These are phyloP conservation scores for Cardiospermum halicacabum DNA, from an alignment of 345 rosid species.

Conservation along the genomic window DNA sequence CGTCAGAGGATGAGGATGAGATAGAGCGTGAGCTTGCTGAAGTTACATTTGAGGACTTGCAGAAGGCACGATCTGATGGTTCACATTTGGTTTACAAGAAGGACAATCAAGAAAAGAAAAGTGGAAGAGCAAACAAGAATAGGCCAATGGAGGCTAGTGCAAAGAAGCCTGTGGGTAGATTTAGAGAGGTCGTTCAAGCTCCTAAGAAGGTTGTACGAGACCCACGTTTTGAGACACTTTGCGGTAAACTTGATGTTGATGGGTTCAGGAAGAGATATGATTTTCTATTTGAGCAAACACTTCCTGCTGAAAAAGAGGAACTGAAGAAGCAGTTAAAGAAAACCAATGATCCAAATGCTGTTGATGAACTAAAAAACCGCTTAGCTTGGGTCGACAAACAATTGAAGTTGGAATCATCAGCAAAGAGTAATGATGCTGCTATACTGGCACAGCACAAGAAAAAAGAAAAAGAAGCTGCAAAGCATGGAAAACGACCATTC, in stretches of 20 bases:
- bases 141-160: constrained; percentile 78
- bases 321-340: constrained; percentile 43
- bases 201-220: constrained; percentile 75
- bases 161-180: constrained; percentile 73
- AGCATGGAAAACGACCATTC: constrained; percentile 76
- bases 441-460: constrained; percentile 73
- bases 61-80: constrained; percentile 65
- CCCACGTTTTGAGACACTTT: constrained; percentile 72
- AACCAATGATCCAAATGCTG: constrained; percentile 28
- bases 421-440: constrained; percentile 49
- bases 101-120: constrained; percentile 27
- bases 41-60: constrained; percentile 77
- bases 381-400: constrained; percentile 59
- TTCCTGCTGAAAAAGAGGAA: constrained; percentile 64
- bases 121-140: neutral
- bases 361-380: constrained; percentile 32
- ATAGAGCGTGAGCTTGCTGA: constrained; percentile 59
- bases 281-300: constrained; percentile 60
- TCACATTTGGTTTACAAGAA: constrained; percentile 40
- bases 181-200: constrained; percentile 67
- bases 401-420: constrained; percentile 61
- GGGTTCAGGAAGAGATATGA: constrained; percentile 77
- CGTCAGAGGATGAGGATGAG: constrained; percentile 53
- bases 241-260: constrained; percentile 55
- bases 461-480: constrained; percentile 84